These are phyloP conservation scores for Globisporangium viniferum DNA, from an alignment of 352 stramenopile genomes.

Conservation along the genomic window DNA sequence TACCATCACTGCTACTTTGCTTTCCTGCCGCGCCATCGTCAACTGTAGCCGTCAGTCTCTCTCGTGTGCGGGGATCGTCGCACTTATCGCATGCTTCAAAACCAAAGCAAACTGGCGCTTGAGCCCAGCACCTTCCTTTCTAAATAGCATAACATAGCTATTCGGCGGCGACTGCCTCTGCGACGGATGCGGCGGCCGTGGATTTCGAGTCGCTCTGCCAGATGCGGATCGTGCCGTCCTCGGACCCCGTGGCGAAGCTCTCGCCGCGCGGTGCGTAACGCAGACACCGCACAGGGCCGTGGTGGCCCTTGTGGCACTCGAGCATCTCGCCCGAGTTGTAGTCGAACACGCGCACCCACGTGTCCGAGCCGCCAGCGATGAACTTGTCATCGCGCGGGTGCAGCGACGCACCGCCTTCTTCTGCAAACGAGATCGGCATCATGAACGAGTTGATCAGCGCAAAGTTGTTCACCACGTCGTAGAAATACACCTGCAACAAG, in stretches of 20 bases:
- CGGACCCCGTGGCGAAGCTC: slow-evolving; percentile 94
- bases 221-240: slow-evolving; percentile 98
- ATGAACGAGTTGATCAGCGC: slow-evolving; percentile 63
- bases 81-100: slow-evolving; percentile 9
- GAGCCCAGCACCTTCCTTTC: slow-evolving; percentile 1
- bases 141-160: slow-evolving; percentile 1
- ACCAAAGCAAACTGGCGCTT: not conserved
- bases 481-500: slow-evolving; percentile 88
- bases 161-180: slow-evolving; percentile 27
- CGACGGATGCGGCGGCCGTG: slow-evolving; percentile 56
- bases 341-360: slow-evolving; percentile 97
- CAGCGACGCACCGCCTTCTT: slow-evolving; percentile 89
- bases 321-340: slow-evolving; percentile 89
- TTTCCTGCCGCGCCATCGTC: not conserved
- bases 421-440: slow-evolving; percentile 90
- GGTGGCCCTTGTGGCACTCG: slow-evolving; percentile 97
- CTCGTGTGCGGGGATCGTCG: not conserved
- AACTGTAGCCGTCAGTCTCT: not conserved
- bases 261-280: slow-evolving; percentile 92
- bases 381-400: slow-evolving; percentile 84
- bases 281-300: slow-evolving; percentile 96
- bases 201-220: slow-evolving; percentile 88
- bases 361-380: slow-evolving; percentile 92
- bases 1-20: not conserved
- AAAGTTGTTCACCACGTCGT: slow-evolving; percentile 74